Conservation (phyloP, 768 basidiomycete species). For the Gymnopilus dilepis region DNA sequence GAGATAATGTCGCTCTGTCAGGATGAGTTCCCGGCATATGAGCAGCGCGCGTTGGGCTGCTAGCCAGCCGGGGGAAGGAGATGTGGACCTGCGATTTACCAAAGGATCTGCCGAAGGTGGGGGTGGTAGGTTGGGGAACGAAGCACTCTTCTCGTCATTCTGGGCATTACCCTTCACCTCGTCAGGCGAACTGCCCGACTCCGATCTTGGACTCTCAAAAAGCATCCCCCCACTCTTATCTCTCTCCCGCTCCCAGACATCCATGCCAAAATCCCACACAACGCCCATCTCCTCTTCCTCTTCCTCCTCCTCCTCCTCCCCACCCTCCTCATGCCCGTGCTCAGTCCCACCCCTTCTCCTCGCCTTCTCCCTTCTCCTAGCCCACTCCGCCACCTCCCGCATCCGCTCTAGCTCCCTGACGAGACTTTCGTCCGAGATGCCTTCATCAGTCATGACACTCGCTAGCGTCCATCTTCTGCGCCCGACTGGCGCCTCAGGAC, state of each 20-base stretch:
- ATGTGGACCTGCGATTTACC: background rate
- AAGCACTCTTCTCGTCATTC: background rate
- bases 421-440: constrained; percentile 52
- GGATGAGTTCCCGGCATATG: constrained; percentile 46
- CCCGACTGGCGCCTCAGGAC: constrained; percentile 9
- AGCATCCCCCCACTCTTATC: background rate
- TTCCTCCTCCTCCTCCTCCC: background rate
- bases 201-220: background rate
- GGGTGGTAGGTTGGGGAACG: background rate
- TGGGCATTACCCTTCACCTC: background rate
- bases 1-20: constrained; percentile 51
- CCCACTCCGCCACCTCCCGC: constrained; percentile 25
- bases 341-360: constrained; percentile 11
- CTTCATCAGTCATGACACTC: constrained; percentile 55
- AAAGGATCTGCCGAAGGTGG: background rate
- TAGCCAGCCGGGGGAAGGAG: constrained; percentile 34
- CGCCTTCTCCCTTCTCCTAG: constrained; percentile 7
- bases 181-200: background rate
- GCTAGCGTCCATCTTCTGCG: constrained; percentile 44
- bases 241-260: constrained; percentile 17
- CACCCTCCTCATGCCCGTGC: background rate
- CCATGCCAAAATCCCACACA: constrained; percentile 16
- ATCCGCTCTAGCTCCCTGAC: constrained; percentile 52
- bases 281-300: constrained; percentile 9
- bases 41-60: constrained; percentile 43